A percentile compares a stretch with the other conserved stretches of the same genome.
These are phyloP conservation scores for Tylopilus subfusipes DNA, from an alignment of 768 basidiomycete genomes.

Conservation along the genomic window DNA sequence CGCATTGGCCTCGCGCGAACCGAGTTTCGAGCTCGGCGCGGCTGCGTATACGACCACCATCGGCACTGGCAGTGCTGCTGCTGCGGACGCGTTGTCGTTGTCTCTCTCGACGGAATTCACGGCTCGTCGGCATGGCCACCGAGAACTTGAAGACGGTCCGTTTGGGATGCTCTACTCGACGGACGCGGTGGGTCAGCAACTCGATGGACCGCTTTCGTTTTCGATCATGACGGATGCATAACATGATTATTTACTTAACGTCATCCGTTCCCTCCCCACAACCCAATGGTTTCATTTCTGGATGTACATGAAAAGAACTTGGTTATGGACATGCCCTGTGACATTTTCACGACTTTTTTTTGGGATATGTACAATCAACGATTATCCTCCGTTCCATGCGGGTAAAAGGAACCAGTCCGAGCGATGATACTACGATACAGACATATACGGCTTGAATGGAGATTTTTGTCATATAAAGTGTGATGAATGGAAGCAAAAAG, in stretches of 20 bases:
- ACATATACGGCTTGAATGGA: conserved; percentile 19
- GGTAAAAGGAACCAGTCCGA: conserved; percentile 19
- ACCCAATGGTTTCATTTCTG: not conserved
- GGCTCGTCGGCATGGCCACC: not conserved
- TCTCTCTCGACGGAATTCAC: not conserved
- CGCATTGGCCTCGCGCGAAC: not conserved
- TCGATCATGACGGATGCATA: conserved; percentile 2
- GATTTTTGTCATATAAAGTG: conserved; percentile 29
- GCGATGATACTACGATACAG: conserved; percentile 29
- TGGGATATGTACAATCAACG: conserved; percentile 26
- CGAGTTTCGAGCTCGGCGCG: not conserved
- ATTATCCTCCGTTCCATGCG: conserved; percentile 27
- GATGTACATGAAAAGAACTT: not conserved
- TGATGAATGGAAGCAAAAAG: conserved; percentile 10
- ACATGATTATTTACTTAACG: too few species aligned
- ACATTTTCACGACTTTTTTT: not conserved
- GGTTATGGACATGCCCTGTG: not conserved
- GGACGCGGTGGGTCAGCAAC: conserved; percentile 3
- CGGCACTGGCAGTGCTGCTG: not conserved
- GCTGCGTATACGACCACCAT: not conserved
- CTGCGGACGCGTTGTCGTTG: not conserved
- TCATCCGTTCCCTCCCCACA: not conserved
- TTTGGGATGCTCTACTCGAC: conserved; percentile 1
- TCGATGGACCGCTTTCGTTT: conserved; percentile 6
- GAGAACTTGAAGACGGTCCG: too few species aligned